Evolutionary conservation across 2,329 filamentous ascomycete genomes (phyloP), one percentile per base, ranked within the genome.

Genomic region (Alternaria consortialis): DNA sequence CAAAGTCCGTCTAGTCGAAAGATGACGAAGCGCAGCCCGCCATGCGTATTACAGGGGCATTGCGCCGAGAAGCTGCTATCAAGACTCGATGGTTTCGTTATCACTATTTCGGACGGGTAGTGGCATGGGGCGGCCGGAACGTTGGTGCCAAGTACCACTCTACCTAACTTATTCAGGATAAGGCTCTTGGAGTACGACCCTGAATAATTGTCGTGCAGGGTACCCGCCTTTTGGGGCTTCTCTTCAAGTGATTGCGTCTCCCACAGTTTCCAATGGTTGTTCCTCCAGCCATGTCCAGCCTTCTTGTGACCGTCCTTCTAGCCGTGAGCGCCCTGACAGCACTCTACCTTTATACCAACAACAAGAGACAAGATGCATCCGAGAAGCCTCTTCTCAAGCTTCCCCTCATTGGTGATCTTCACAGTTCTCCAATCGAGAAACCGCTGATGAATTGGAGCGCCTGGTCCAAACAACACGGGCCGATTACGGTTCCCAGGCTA

Each of bases 351-450:
- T 60, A 36, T 27, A 29, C 12, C 39, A 53, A 40, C 37, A 42
- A 51, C 13, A 58, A 48, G 25, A 31, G 43, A 12, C 40, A 13
- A 31, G 46, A 56, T 53, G 39, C 39, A 25, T 39, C 5, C 32
- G 44, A 52, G 15, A 55, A 55, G 34, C 39, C 60, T n/a, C 52
- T 56, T 17, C 56, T 58, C 39, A 62, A 60, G 42, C 39, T 62
- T 13, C 56, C 60, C 15, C 60, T 63, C 23, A 63, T 63, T 32
- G 29, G 60, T 27, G 60, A 63, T 43, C 39, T 63, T 23, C 60
- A 63, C 42, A 53, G 44, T 29, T 63, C 60, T 36, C 56, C 60
- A 27, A 53, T 53, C 29, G 51, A 56, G 15, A 60, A 50, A 37
- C 60, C 60, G 17, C 5, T 63, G 46, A 27, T 56, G 17, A 60